Evolutionary conservation across 345 rosid species (phyloP), one percentile per base, ranked within the genome.

Genomic region (Sonneratia caseolaris): DNA sequence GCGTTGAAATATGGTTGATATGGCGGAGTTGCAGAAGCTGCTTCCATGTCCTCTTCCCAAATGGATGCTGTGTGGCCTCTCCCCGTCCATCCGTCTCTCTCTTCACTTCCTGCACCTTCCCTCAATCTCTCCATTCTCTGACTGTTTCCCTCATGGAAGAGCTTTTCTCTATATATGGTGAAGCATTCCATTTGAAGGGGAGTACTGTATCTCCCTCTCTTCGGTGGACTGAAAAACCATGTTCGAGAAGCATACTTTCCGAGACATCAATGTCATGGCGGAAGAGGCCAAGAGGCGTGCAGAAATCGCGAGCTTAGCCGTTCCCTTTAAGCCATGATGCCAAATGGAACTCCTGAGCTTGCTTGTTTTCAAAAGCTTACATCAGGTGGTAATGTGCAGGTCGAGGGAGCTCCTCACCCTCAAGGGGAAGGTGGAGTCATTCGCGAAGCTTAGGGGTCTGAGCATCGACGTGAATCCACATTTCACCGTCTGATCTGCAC

Each of bases 251-350:
- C 83, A 81, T 76, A 72, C 77, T 11, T 79, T 77, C 73, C 76
- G 83, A 43, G 93, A 84, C 79, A 82, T 81, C 19, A 76, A 74
- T 59, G 13, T 78, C 76, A 81, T 84, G 87, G 88, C 86, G 7
- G 93, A 88, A 73, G 93, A 86, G 71, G 93, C 93, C 55, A 81
- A 79, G 75, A 78, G 87, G 72, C 86, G 87, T 0, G 93, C 90
- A 16, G 93, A 88, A 78, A 75, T 88, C 68, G 81, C 90, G 40
- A 88, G 92, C 88, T 86, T 68, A n/a, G 74, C 69, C 35, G 11
- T 9, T 67, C 7, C 18, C 59, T 18, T 18, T 13, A 16, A 16
- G 4, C 59, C 3, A 18, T 22, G 24, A 18, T 16, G 59, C 59
- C 13, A 14, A 47, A 11, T 11, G 7, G 51, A 47, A 47, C 51